These are phyloP conservation scores for Alliaria petiolata DNA, from an alignment of 345 rosid species.

Conservation along the genomic window DNA sequence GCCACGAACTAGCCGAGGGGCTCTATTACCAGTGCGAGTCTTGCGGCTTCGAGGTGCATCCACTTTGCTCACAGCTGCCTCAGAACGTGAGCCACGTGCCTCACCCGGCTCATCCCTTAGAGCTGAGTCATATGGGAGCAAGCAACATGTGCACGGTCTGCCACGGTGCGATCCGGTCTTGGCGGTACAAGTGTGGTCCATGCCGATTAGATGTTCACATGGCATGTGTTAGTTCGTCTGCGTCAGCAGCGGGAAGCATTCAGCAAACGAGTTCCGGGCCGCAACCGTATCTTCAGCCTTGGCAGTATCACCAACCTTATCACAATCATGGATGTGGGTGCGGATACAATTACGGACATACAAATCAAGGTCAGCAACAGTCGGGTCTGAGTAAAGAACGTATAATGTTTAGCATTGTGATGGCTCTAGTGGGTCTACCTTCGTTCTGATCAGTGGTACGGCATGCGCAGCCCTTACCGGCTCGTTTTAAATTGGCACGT, in stretches of 20 bases:
- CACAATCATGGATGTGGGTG: background rate
- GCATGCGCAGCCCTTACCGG: background rate
- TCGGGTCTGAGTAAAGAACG: background rate
- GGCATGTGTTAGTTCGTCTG: too few relatives aligned
- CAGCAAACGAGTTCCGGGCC: too few relatives aligned
- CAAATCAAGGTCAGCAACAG: background rate
- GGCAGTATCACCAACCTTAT: background rate
- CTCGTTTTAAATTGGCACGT: background rate
- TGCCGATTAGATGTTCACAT: constrained; percentile 34
- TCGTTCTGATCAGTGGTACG: background rate
- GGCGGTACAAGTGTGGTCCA: constrained; percentile 37
- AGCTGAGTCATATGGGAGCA: constrained; percentile 20
- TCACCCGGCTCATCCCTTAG: constrained; percentile 28
- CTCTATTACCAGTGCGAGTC: constrained; percentile 31
- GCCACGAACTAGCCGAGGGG: constrained; percentile 25
- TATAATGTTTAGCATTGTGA: background rate
- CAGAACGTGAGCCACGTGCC: constrained; percentile 13
- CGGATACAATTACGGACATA: background rate
- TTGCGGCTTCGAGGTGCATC: constrained; percentile 40
- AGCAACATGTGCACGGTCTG: constrained; percentile 31
- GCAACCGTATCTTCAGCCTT: too few relatives aligned
- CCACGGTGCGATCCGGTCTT: constrained; percentile 7
- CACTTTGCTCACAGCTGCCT: constrained; percentile 35
- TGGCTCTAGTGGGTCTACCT: background rate
- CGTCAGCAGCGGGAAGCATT: too few relatives aligned